Evolutionary conservation across 2,329 filamentous ascomycete genomes (phyloP).

Genomic region (Didymella keratinophila): DNA sequence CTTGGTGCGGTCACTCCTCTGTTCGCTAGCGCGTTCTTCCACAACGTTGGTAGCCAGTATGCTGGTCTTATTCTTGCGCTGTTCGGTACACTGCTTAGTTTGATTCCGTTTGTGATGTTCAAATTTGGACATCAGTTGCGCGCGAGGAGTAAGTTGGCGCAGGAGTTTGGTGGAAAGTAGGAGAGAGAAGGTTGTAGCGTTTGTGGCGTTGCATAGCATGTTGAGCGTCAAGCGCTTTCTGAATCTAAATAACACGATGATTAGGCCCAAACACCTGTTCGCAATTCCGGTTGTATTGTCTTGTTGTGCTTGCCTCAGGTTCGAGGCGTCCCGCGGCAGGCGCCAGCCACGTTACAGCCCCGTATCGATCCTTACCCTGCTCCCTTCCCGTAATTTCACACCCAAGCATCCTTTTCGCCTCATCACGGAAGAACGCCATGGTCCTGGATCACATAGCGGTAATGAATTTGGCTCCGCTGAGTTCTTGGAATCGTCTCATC

Average conservation of each 20-base stretch:
- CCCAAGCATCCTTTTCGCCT: too few species aligned
- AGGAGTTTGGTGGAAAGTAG: conserved; percentile 29
- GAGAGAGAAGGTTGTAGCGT: background rate
- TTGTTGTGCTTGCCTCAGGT: too few species aligned
- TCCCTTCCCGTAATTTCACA: too few species aligned
- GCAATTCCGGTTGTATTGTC: too few species aligned
- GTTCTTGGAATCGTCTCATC: too few species aligned
- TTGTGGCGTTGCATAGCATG: conserved; percentile 4
- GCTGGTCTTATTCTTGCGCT: conserved; percentile 60
- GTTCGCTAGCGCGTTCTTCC: conserved; percentile 62
- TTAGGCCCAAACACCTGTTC: too few species aligned
- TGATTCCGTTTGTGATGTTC: conserved; percentile 57
- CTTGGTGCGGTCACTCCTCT: conserved; percentile 62
- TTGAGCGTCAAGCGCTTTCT: conserved; percentile 1
- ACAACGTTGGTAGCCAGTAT: conserved; percentile 62
- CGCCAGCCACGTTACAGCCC: too few species aligned
- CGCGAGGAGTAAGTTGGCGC: conserved; percentile 53
- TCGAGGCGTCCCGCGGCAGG: too few species aligned
- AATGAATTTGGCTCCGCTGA: too few species aligned
- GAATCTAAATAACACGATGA: background rate
- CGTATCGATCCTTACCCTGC: too few species aligned
- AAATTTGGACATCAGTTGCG: conserved; percentile 53
- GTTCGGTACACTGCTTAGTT: conserved; percentile 54
- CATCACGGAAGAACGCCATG: too few species aligned
- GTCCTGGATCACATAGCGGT: too few species aligned